Percentiles rank a stretch among this genome's conserved stretches.
Conservation (phyloP, 257 asterid genomes). For the Petunia secreta region DNA sequence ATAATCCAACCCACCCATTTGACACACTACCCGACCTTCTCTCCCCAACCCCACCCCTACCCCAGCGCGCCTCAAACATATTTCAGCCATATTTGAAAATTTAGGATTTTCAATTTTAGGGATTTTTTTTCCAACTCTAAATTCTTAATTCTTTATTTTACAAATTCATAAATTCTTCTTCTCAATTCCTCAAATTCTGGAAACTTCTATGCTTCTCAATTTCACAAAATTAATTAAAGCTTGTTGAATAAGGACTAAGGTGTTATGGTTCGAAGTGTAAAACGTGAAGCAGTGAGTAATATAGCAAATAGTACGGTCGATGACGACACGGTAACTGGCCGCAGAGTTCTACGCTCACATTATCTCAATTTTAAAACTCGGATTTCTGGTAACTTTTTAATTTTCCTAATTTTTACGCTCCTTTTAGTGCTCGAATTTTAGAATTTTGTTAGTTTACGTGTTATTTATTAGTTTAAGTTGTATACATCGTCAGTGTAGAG, state of each 20-base stretch:
- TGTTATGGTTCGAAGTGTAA: conserved; percentile 30
- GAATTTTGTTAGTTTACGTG: not conserved
- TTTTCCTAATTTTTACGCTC: not conserved
- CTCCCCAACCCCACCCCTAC: too few relatives aligned
- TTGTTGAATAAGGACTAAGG: not conserved
- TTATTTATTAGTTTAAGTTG: too few relatives aligned
- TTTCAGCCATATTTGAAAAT: too few relatives aligned
- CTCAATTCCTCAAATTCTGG: too few relatives aligned
- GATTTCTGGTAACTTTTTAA: conserved; percentile 37
- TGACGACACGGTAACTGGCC: conserved; percentile 26
- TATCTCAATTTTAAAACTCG: conserved; percentile 44
- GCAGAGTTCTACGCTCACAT: conserved; percentile 50
- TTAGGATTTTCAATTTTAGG: too few relatives aligned
- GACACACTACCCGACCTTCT: too few relatives aligned
- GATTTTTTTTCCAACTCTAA: too few relatives aligned
- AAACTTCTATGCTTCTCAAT: not conserved
- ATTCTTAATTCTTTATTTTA: too few relatives aligned
- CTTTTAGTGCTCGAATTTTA: not conserved
- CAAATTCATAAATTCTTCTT: not conserved
- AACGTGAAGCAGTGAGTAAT: conserved; percentile 31
- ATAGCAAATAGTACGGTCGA: conserved; percentile 8
- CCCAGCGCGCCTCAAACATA: too few relatives aligned
- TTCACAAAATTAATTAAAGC: not conserved
- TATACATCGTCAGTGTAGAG: too few relatives aligned
- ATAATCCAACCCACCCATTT: too few relatives aligned